These are phyloP conservation scores for Paraglomus brasilianum DNA, from an alignment of 192 early-diverging fungal species.

Conservation along the genomic window DNA sequence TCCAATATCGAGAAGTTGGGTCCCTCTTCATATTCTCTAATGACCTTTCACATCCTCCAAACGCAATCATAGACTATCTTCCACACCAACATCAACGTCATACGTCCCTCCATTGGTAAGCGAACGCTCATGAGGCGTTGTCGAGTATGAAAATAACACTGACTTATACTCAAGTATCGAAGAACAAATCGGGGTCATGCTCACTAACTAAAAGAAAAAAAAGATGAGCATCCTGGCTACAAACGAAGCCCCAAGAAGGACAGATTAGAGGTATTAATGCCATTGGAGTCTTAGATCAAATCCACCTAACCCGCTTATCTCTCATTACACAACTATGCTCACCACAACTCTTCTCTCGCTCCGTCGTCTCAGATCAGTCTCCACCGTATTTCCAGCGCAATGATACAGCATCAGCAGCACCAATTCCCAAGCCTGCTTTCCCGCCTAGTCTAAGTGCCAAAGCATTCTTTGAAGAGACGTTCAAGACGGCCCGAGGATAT, in stretches of 20 bases:
- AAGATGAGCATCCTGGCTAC: background rate
- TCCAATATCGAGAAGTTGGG: too few relatives aligned
- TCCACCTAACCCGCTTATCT: background rate
- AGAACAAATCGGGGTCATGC: background rate
- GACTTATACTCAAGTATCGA: background rate
- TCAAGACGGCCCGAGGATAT: background rate
- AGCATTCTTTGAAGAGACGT: constrained; percentile 8
- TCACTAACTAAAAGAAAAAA: background rate
- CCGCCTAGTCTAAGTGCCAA: background rate
- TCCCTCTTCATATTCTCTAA: too few relatives aligned
- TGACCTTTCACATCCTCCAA: too few relatives aligned
- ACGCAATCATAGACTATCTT: background rate
- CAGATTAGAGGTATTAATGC: background rate
- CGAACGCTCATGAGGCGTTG: constrained; percentile 8
- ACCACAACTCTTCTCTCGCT: background rate
- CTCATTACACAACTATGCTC: background rate
- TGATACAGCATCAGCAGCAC: background rate
- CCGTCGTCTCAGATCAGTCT: too few relatives aligned
- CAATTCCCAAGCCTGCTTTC: background rate
- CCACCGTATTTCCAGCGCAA: too few relatives aligned
- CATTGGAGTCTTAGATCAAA: background rate
- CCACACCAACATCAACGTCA: background rate
- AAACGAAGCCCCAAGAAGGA: background rate
- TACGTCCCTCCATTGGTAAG: background rate
- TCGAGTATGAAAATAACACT: background rate